Base-by-base conservation (phyloP, 148 eudicot species). In the Cornus suecica region DNA sequence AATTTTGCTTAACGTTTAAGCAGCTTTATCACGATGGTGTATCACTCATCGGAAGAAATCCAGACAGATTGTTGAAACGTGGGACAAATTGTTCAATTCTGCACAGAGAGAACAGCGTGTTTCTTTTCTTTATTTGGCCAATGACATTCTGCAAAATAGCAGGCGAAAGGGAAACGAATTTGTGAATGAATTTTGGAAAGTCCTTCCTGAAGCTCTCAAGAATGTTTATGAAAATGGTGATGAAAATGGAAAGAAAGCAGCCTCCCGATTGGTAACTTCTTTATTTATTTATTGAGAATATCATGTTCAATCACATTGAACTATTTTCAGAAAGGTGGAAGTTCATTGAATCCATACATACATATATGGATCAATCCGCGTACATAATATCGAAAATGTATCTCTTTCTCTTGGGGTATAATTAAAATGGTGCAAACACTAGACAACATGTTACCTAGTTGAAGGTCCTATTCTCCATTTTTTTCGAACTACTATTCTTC, bases 121-220 rank as follows among this genome's bases (percentile, higher is more conserved):
- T 70, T 86, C 96, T 32, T 84, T 92, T 81, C 87, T 94, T 20
- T 91, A 85, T 82, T 83, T 94, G 82, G 87, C 99, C 62, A 94
- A 94, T 88, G 99, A 94, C 74, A 94, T 94, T 77, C 77, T 94
- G 79, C 99, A 94, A 83, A 94, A 94, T 81, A 94, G 97, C 77
- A 84, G 96, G 85, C 90, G 92, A 80, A 92, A 87, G 80, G 99
- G 99, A 62, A 89, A 83, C 52, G 99, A 94, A 76, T 92, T 87
- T 89, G 97, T 94, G 73, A 92, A 92, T 79, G 99, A 94, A 74
- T 94, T 94, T 75, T 94, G 96, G 99, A 92, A 94, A 85, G 91
- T 92, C 71, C 91, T 94, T 75, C 99, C 99, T 69, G 77, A 86
- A 68, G 96, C 94, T 52, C 90, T 94, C 23, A 94, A 89, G 86